Percentiles rank a stretch among this genome's conserved stretches.
Conservation (phyloP, 1,284 basidiomycete genomes). For the Apiotrichum mycotoxinovorans region DNA sequence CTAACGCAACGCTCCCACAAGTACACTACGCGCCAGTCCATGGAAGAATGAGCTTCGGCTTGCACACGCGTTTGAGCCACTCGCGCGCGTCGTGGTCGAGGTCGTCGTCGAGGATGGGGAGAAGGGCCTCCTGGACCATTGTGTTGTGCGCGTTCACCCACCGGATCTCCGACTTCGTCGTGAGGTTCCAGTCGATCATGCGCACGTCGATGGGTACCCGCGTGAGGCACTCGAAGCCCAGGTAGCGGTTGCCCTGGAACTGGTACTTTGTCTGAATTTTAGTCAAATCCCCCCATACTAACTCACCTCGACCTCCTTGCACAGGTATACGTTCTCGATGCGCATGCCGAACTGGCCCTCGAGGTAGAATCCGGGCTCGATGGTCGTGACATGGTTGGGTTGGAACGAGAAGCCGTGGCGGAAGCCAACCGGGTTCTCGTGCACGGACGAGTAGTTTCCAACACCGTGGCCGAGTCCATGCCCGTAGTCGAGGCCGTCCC, state of each 20-base stretch:
- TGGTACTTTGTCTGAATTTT: constrained; percentile 43
- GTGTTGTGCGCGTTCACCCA: constrained; percentile 94
- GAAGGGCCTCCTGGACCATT: constrained; percentile 65
- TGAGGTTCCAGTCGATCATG: constrained; percentile 78
- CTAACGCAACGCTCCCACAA: too few species aligned
- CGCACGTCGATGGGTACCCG: constrained; percentile 89
- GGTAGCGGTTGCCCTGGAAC: constrained; percentile 70
- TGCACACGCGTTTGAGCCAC: constrained; percentile 45
- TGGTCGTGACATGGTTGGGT: constrained; percentile 82
- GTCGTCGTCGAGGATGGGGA: constrained; percentile 59
- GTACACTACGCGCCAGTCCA: constrained; percentile 21
- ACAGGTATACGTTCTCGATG: constrained; percentile 76
- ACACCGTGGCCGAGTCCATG: constrained; percentile 50
- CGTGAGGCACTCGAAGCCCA: constrained; percentile 82
- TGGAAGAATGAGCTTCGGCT: constrained; percentile 44
- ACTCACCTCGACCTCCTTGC: constrained; percentile 65
- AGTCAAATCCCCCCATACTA: background rate
- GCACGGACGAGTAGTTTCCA: constrained; percentile 39
- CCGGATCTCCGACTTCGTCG: constrained; percentile 76
- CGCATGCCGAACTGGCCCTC: constrained; percentile 83
- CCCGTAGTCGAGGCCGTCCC: constrained; percentile 72
- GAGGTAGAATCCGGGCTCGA: constrained; percentile 61
- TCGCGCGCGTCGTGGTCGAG: constrained; percentile 41
- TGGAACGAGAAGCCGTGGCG: constrained; percentile 57
- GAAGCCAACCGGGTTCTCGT: constrained; percentile 44